Evolutionary conservation across 345 rosid genomes (phyloP).

Genomic region (Salix udensis): DNA sequence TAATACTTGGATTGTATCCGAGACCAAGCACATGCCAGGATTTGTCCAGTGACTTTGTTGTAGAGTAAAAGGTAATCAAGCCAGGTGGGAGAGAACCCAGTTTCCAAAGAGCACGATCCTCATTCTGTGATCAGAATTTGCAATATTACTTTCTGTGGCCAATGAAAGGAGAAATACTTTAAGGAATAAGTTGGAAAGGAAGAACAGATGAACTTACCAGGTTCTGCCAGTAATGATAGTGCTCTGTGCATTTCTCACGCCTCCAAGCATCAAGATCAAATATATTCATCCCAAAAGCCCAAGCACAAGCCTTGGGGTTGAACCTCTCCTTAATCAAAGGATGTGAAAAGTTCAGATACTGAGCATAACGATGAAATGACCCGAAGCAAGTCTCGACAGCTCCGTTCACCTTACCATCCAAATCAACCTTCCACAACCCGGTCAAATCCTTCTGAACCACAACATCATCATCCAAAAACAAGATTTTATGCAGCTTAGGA

Average conservation of each 20-base stretch:
- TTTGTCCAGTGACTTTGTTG: constrained; percentile 78
- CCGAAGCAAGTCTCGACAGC: constrained; percentile 95
- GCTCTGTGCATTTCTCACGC: constrained; percentile 50
- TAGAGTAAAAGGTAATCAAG: constrained; percentile 76
- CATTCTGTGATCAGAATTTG: constrained; percentile 44
- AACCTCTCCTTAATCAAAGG: constrained; percentile 66
- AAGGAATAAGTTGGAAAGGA: constrained; percentile 4
- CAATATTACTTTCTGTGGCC: not conserved
- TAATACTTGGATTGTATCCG: constrained; percentile 77
- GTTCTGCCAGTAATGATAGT: constrained; percentile 63
- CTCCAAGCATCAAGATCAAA: constrained; percentile 93
- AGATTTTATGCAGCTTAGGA: constrained; percentile 71
- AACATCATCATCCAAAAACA: constrained; percentile 85
- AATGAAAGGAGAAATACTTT: not conserved
- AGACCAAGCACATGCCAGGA: constrained; percentile 94
- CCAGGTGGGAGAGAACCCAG: constrained; percentile 76
- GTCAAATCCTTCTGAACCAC: constrained; percentile 95
- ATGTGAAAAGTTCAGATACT: constrained; percentile 71
- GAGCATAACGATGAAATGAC: constrained; percentile 74
- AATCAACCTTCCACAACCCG: constrained; percentile 72
- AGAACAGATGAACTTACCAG: constrained; percentile 36
- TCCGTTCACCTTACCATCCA: constrained; percentile 90
- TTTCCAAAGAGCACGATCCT: constrained; percentile 65
- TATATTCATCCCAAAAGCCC: constrained; percentile 94
- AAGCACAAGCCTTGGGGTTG: constrained; percentile 78